Conservation (phyloP, 2,329 filamentous ascomycete species). For the Venturia asperata region DNA sequence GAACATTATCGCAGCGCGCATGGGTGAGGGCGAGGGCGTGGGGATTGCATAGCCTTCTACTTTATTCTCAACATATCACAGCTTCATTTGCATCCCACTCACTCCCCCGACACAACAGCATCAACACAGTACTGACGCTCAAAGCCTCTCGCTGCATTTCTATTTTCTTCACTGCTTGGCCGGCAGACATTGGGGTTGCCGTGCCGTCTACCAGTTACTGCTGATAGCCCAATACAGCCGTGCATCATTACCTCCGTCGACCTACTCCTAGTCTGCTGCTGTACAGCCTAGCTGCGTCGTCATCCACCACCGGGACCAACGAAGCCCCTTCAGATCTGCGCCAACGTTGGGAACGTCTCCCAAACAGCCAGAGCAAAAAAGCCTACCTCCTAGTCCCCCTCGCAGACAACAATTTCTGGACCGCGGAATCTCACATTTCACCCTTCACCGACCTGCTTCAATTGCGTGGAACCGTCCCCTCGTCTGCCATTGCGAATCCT, state of each 20-base stretch:
- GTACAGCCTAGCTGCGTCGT: conserved; percentile 5
- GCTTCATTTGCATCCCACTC: background rate
- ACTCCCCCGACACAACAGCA: background rate
- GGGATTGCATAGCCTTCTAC: background rate
- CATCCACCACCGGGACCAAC: conserved; percentile 2
- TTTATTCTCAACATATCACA: background rate
- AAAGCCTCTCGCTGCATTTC: background rate
- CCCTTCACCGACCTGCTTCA: background rate
- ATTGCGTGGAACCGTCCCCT: background rate
- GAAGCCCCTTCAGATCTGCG: background rate
- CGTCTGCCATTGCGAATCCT: background rate
- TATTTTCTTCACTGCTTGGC: background rate
- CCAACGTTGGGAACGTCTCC: background rate
- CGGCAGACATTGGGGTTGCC: background rate
- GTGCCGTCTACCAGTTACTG: background rate
- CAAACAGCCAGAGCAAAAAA: background rate
- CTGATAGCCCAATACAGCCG: background rate
- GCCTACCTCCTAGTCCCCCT: background rate
- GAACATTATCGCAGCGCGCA: background rate
- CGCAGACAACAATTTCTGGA: background rate
- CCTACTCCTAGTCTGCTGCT: background rate
- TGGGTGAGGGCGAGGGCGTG: background rate
- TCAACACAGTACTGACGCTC: background rate
- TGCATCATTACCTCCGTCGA: background rate
- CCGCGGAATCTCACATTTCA: background rate